Evolutionary conservation across 208 protist genomes (phyloP).

Genomic region (Leishmania aethiopica): DNA sequence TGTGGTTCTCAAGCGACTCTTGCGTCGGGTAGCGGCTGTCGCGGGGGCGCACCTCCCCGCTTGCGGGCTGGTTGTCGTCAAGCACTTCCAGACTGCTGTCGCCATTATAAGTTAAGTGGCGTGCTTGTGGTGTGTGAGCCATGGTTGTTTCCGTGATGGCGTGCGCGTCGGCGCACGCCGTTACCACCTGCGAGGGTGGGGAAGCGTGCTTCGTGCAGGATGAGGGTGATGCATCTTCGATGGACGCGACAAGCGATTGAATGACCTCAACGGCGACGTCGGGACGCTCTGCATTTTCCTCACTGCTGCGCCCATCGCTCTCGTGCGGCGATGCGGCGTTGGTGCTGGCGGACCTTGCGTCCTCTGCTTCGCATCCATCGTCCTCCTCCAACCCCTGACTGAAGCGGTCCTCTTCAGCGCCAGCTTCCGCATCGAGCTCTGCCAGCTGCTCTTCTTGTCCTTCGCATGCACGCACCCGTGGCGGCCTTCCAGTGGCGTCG

Average conservation of each 20-base stretch:
- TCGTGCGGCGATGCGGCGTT: not conserved
- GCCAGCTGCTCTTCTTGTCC: not conserved
- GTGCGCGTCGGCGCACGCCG: not conserved
- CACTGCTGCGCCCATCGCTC: not conserved
- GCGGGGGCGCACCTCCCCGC: conserved; percentile 1
- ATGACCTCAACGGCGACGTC: not conserved
- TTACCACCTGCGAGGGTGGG: not conserved
- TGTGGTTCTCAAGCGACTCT: conserved; percentile 4
- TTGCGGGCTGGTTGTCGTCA: not conserved
- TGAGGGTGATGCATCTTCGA: not conserved
- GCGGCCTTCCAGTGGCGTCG: conserved; percentile 6
- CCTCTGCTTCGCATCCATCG: not conserved
- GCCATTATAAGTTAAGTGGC: conserved; percentile 7
- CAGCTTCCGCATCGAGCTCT: not conserved
- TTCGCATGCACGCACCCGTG: not conserved
- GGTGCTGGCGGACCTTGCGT: not conserved
- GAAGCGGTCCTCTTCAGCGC: not conserved
- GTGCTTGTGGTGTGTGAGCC: not conserved
- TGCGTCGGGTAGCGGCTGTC: conserved; percentile 4
- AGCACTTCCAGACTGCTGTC: not conserved
- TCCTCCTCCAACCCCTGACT: not conserved
- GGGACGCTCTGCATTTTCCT: not conserved
- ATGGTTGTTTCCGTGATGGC: not conserved
- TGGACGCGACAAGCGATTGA: not conserved
- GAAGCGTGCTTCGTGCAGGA: not conserved